Evolutionary conservation across 1,139 yeast genomes (phyloP).

Genomic region (Candida mesenterica): DNA sequence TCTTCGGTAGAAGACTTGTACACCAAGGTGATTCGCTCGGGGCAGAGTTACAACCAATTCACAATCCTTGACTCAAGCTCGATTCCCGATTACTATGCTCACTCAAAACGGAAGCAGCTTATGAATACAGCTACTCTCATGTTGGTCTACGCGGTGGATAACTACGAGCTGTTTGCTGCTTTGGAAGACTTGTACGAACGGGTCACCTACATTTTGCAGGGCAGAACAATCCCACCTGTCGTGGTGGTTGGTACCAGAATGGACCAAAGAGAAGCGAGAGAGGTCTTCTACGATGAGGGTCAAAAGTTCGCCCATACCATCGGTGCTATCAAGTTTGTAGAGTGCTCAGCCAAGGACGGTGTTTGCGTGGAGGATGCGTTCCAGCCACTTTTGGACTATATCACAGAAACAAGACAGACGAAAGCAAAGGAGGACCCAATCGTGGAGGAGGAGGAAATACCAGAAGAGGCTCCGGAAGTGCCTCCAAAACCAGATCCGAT

Average conservation of each 20-base stretch:
- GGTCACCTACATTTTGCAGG: conserved; percentile 15
- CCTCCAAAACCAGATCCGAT: not conserved
- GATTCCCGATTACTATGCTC: conserved; percentile 26
- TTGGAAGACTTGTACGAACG: conserved; percentile 28
- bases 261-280: conserved; percentile 27
- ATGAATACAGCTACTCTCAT: conserved; percentile 30
- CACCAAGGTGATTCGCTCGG: conserved; percentile 23
- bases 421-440: not conserved
- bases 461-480: not conserved
- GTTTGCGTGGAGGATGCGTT: conserved; percentile 28
- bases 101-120: conserved; percentile 28
- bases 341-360: conserved; percentile 28
- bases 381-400: conserved; percentile 22
- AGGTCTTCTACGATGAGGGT: conserved; percentile 31
- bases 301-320: conserved; percentile 24
- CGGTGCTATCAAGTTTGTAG: conserved; percentile 29
- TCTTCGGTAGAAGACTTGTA: conserved; percentile 30
- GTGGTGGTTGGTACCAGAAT: conserved; percentile 34
- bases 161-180: conserved; percentile 26
- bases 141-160: conserved; percentile 31
- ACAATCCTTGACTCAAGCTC: conserved; percentile 29
- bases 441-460: conserved; percentile 1
- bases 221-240: conserved; percentile 23
- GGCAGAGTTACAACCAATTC: conserved; percentile 21
- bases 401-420: conserved; percentile 3